Conservation (phyloP, 176 grass and related monocot genomes). For the Pharus latifolius region DNA sequence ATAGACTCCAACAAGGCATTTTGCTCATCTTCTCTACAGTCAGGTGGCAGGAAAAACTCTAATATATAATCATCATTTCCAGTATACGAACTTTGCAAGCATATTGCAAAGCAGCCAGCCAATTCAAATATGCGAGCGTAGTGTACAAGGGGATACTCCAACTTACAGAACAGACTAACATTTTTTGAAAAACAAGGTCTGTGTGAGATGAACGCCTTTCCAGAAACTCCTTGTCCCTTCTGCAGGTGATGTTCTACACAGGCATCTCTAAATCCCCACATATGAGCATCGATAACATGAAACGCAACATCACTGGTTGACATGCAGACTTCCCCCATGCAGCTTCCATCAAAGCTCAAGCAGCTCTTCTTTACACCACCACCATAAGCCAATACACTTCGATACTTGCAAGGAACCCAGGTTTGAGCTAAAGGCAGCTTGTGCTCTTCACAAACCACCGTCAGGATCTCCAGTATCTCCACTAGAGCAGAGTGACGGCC, state of each 20-base stretch:
- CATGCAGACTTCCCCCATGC: conserved; percentile 88
- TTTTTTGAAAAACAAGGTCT: conserved; percentile 78
- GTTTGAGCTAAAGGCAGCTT: conserved; percentile 90
- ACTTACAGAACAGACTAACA: conserved; percentile 58
- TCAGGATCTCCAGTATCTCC: conserved; percentile 81
- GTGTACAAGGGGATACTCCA: conserved; percentile 80
- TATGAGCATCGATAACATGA: conserved; percentile 64
- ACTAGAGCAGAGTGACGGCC: conserved; percentile 80
- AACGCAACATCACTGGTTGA: conserved; percentile 89
- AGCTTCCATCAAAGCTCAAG: conserved; percentile 81
- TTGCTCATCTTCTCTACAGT: conserved; percentile 59
- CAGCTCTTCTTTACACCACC: conserved; percentile 82
- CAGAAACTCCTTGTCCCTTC: conserved; percentile 82
- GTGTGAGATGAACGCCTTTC: conserved; percentile 47
- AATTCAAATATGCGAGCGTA: conserved; percentile 84
- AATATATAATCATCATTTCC: conserved; percentile 86
- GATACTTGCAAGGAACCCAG: conserved; percentile 81
- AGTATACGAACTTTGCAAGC: conserved; percentile 70
- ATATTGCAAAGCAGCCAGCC: conserved; percentile 71
- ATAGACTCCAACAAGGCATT: conserved; percentile 54
- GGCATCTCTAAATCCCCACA: conserved; percentile 95
- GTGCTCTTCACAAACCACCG: conserved; percentile 73
- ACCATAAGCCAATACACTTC: conserved; percentile 75
- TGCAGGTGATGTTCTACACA: conserved; percentile 95
- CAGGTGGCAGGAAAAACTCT: conserved; percentile 84